Evolutionary conservation across 1,284 basidiomycete species (phyloP).

Genomic region (Papiliotrema flavescens): DNA sequence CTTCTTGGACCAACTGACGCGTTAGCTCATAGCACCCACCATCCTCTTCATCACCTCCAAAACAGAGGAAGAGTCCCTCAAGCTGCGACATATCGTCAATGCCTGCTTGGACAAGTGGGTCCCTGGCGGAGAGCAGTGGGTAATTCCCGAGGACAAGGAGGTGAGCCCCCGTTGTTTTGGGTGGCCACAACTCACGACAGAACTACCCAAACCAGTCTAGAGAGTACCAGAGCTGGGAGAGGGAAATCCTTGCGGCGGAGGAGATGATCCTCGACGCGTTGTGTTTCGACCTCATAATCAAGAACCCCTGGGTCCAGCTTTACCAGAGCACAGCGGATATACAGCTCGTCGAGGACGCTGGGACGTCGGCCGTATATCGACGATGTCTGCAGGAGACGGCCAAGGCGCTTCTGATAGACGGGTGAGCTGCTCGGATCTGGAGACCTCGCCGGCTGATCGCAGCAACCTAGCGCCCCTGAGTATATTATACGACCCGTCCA

Average conservation of each 20-base stretch:
- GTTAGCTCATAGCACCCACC: slow-evolving; percentile 79
- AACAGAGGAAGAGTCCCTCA: slow-evolving; percentile 49
- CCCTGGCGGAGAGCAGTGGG: slow-evolving; percentile 14
- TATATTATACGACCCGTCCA: slow-evolving; percentile 24
- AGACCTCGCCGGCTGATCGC: background rate
- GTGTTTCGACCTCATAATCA: slow-evolving; percentile 85
- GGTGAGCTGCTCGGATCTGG: slow-evolving; percentile 6
- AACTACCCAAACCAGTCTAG: background rate
- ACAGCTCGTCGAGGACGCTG: slow-evolving; percentile 4
- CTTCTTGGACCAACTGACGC: background rate
- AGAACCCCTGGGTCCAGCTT: slow-evolving; percentile 73
- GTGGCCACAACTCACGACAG: background rate
- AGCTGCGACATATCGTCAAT: slow-evolving; percentile 40
- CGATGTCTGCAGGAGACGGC: slow-evolving; percentile 9
- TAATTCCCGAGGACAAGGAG: background rate
- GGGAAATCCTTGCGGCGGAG: slow-evolving; percentile 70
- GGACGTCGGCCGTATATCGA: background rate
- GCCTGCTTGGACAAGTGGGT: slow-evolving; percentile 33
- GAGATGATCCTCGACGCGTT: slow-evolving; percentile 80
- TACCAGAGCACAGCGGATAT: slow-evolving; percentile 57
- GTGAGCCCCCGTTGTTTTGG: background rate
- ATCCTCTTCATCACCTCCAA: slow-evolving; percentile 90
- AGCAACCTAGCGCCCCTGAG: slow-evolving; percentile 25
- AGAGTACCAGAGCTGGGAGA: slow-evolving; percentile 70
- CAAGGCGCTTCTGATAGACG: slow-evolving; percentile 19